phyloP scores from a whole-genome alignment of 176 grass and related monocot species.

The Themeda triandra region DNA sequence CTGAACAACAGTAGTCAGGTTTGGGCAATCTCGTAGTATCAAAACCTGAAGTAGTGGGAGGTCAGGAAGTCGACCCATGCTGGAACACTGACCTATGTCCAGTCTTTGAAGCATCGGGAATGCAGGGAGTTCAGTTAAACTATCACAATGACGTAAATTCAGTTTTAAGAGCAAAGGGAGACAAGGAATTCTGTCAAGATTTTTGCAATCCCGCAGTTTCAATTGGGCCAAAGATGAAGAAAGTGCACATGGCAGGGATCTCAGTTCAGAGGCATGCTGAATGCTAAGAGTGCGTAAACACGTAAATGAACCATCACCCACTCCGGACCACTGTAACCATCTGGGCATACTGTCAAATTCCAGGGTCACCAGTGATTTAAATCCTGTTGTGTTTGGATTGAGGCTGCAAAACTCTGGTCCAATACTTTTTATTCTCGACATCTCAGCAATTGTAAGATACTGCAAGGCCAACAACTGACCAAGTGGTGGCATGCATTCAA shows the following conservation, averaged over 20 bases:
- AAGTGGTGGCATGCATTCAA: neutral
- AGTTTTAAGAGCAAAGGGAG: neutral
- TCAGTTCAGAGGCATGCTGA: slow-evolving; percentile 5
- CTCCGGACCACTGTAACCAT: neutral
- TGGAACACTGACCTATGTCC: neutral
- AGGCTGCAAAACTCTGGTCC: slow-evolving; percentile 10
- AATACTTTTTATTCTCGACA: neutral
- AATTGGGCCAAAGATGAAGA: neutral
- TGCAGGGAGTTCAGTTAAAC: neutral
- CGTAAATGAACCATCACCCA: neutral
- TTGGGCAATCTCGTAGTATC: neutral
- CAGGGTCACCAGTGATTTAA: neutral
- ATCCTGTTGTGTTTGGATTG: neutral
- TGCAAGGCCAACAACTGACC: slow-evolving; percentile 15
- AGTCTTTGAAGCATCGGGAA: neutral
- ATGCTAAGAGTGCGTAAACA: neutral
- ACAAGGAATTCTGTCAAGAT: neutral
- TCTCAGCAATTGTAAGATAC: neutral
- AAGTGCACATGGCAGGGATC: neutral
- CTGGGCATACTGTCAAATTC: neutral
- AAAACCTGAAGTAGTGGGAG: slow-evolving; percentile 5
- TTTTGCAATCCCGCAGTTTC: neutral
- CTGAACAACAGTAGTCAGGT: neutral
- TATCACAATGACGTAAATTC: neutral
- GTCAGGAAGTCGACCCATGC: neutral